These are phyloP conservation scores for Talaromyces rugulosus DNA, from an alignment of 2,329 filamentous ascomycete species.

Conservation along the genomic window DNA sequence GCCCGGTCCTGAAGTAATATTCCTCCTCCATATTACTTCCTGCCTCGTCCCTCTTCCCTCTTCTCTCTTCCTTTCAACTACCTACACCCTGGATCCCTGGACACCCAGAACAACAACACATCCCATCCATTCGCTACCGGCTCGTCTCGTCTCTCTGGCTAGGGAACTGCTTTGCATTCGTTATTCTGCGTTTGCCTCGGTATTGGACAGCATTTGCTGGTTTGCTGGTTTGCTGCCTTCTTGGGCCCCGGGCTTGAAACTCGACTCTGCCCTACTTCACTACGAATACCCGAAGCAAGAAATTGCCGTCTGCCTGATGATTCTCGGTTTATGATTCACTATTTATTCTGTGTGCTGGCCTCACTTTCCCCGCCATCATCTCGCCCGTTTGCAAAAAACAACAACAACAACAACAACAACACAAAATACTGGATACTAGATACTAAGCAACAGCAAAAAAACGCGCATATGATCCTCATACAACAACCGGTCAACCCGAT, in stretches of 20 bases:
- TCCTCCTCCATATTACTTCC: background rate
- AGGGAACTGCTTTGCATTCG: too few relatives aligned
- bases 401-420: background rate
- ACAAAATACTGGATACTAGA: background rate
- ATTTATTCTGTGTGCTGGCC: background rate
- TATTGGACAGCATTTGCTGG: background rate
- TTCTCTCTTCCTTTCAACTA: background rate
- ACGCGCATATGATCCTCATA: slow-evolving; percentile 42
- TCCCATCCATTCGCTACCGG: too few relatives aligned
- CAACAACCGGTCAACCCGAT: slow-evolving; percentile 32
- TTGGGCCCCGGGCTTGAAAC: background rate
- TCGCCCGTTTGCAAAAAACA: background rate
- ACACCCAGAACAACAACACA: too few relatives aligned
- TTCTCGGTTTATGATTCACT: background rate
- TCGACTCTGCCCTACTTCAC: too few relatives aligned
- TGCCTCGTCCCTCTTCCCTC: background rate
- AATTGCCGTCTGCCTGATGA: background rate
- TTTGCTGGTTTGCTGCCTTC: too few relatives aligned
- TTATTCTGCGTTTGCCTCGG: too few relatives aligned
- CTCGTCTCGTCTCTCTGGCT: background rate
- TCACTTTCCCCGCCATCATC: too few relatives aligned
- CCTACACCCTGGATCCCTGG: background rate
- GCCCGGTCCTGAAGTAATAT: background rate
- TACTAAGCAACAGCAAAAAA: slow-evolving; percentile 6
- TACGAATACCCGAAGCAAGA: background rate